Evolutionary conservation across 2,329 filamentous ascomycete genomes (phyloP).

Genomic region (Talaromyces sp.): DNA sequence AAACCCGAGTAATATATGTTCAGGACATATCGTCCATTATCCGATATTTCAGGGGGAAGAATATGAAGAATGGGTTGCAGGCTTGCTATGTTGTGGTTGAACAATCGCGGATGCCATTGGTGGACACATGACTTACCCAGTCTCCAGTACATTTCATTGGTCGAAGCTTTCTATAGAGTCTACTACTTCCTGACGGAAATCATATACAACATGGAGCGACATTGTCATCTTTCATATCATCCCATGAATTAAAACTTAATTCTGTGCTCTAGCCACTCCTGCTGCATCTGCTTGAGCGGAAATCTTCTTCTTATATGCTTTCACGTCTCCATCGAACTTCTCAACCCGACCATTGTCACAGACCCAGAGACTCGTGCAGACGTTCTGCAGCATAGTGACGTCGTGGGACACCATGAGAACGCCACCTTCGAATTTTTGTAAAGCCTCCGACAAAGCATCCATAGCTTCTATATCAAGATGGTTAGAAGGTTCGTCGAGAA

Average conservation of each 20-base stretch:
- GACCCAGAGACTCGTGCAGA: conserved; percentile 93
- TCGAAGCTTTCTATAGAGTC: neutral
- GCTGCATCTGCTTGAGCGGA: conserved; percentile 79
- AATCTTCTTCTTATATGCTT: conserved; percentile 97
- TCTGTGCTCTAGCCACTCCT: conserved; percentile 60
- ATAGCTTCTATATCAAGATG: conserved; percentile 99
- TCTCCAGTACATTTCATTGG: neutral
- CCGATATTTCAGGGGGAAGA: neutral
- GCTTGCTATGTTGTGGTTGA: neutral
- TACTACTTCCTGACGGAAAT: neutral
- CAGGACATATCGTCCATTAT: too few relatives aligned
- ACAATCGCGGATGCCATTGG: neutral
- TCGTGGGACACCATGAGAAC: conserved; percentile 99
- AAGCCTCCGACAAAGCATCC: conserved; percentile 83
- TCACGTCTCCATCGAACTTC: conserved; percentile 92
- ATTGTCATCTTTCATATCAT: neutral
- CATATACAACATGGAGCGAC: neutral
- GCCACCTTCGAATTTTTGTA: conserved; percentile 84
- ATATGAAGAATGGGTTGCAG: neutral
- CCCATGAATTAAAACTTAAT: conserved; percentile 13
- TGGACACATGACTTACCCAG: neutral
- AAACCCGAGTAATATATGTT: neutral
- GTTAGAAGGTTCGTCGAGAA: conserved; percentile 97
- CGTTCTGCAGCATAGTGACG: conserved; percentile 95
- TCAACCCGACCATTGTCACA: conserved; percentile 91